Conservation (phyloP, 208 protist genomes). For the Leishmania lainsoni region DNA sequence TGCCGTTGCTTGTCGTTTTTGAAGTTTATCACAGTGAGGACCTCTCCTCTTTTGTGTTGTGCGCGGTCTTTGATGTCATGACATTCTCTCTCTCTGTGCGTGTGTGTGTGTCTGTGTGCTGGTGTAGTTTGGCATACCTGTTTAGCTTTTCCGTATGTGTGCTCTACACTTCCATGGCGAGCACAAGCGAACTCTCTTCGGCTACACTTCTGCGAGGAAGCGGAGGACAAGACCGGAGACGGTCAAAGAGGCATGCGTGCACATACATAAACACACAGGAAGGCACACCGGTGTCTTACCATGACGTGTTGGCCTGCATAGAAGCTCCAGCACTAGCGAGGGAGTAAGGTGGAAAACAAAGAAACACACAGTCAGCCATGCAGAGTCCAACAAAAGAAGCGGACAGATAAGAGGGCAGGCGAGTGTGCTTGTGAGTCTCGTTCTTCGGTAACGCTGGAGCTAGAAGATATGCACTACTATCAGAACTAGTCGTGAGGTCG, state of each 20-base stretch:
- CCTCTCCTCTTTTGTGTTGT: neutral
- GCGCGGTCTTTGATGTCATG: neutral
- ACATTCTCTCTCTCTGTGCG: too few species aligned
- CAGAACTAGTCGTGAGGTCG: neutral
- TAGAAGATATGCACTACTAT: neutral
- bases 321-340: neutral
- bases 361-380: neutral
- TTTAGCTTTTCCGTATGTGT: neutral
- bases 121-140: neutral
- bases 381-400: neutral
- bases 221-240: neutral
- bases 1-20: neutral
- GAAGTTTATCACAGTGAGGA: neutral
- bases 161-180: neutral
- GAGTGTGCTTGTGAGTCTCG: neutral
- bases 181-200: neutral
- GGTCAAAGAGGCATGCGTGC: neutral
- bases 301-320: neutral
- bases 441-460: neutral
- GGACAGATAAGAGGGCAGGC: neutral
- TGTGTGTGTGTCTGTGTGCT: neutral
- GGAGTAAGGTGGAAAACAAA: neutral
- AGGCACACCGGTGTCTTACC: neutral
- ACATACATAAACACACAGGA: neutral
- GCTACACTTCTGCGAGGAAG: neutral